A percentile compares a stretch with the other conserved stretches of the same genome.
Conservation (phyloP, 495 filamentous ascomycete species). For the Talaromyces borbonicus region DNA sequence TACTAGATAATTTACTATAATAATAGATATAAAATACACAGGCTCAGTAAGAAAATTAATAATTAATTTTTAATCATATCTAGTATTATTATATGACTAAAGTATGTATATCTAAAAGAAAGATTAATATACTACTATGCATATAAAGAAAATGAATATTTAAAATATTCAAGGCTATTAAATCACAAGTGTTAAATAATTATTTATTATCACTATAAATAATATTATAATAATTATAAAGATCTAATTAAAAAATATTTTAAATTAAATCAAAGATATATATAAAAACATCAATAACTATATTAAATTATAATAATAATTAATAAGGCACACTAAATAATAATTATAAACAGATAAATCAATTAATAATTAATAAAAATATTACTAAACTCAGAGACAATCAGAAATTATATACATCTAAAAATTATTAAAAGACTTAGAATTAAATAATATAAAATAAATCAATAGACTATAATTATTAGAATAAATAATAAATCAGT, state of each 20-base stretch:
- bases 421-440: not conserved
- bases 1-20: not conserved
- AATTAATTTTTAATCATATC: not conserved
- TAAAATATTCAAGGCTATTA: not conserved
- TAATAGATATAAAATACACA: not conserved
- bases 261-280: not conserved
- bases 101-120: not conserved
- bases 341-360: not conserved
- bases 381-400: not conserved
- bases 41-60: not conserved
- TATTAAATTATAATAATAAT: not conserved
- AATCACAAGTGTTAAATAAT: not conserved
- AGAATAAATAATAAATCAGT: not conserved
- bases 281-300: not conserved
- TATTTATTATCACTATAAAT: too few species aligned
- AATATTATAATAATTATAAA: not conserved
- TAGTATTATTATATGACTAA: not conserved
- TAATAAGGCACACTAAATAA: not conserved
- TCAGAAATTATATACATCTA: not conserved
- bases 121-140: not conserved
- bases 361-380: not conserved
- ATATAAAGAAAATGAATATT: not conserved
- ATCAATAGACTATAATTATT: not conserved
- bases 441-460: not conserved
- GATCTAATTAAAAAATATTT: not conserved